Evolutionary conservation across 2,329 filamentous ascomycete genomes (phyloP), one percentile per base, ranked within the genome.

Genomic region (Rhexocercosporidium sp.): DNA sequence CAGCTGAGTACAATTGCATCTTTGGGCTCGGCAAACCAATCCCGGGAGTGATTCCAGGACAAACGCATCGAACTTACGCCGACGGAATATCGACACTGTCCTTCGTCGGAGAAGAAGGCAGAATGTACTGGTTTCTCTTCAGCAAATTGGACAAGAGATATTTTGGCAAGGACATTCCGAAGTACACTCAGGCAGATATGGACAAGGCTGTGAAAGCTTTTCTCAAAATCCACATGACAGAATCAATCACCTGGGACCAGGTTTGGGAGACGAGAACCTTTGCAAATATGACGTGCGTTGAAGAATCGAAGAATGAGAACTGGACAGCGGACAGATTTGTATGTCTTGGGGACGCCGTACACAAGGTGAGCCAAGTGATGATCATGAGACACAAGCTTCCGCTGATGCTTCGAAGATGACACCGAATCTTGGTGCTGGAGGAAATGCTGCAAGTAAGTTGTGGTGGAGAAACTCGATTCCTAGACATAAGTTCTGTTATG

Each of bases 371-470:
- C 25, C 16, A 20, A 59, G 34, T n/a, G 12, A 25, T 11, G 3
- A 37, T 25, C 12, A 59, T 39, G 2, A 16, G 22, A 20, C 44
- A 47, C 14, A 16, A 5, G 3, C 16, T 16, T 41, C 9, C 27
- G 37, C 31, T 59, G 31, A 39, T 7, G 16, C 20, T 29, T 27
- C 7, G 16, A 29, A 66, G 60, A 66, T 69, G 67, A 70, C 69
- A 5, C 59, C 66, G 7, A 71, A 70, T 62, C 39, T 75, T 18
- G 79, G 79, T 6, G 77, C 77, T 66, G 79, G 80, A 0, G 79
- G 76, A 22, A 81, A 81, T 68, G 72, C 69, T 16, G 79, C 78
- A 1, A 79, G 44, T 47, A 47, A 47, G 44, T 47, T 1, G 41
- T 44, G 16, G 7, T n/a, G 16, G 44, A 20, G 4, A 7, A 22